Evolutionary conservation across 306 rosid species (phyloP), one percentile per base, ranked within the genome.

Genomic region (Castanea mollissima): DNA sequence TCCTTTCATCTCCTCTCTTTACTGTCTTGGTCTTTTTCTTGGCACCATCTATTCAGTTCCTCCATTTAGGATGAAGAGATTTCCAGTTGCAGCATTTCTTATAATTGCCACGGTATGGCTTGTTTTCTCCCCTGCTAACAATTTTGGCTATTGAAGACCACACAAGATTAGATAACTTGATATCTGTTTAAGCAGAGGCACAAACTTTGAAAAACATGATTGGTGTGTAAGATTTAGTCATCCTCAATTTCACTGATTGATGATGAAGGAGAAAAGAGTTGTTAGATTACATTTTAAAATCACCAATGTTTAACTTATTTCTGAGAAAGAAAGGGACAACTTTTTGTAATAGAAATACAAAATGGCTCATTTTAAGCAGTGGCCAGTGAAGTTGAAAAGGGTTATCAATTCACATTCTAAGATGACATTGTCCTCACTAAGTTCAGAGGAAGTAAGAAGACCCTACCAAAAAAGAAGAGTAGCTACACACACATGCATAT

Each of bases 21-120:
- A 92, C 79, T 71, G 82, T 65, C 82, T 94, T 71, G 99, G 99
- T 84, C 95, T 94, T 81, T 80, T 94, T 76, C 97, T 94, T 57
- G 99, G 99, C 79, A 94, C 97, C 85, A 88, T 92, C 73, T 94
- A 94, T 80, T 94, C 99, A 6, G 97, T 94, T 78, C 97, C 97
- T 85, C 99, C 99, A 1, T 80, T 92, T 79, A 89, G 99, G 84
- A 87, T 94, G 99, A 94, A 94, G 87, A 87, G 93, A 76, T 94
- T 90, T 84, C 97, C 99, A 62, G 88, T 94, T 59, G 97, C 97
- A 31, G 99, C 99, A 57, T 94, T 94, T 89, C 97, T 94, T 81
- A 94, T 91, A 83, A 94, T 94, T 84, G 95, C 99, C 69, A 92
- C 91, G 89, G 99, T 94, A 92, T 56, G 77, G 29, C 63, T 54